Evolutionary conservation across 768 basidiomycete species (phyloP).

Genomic region (Hericium alpestre): DNA sequence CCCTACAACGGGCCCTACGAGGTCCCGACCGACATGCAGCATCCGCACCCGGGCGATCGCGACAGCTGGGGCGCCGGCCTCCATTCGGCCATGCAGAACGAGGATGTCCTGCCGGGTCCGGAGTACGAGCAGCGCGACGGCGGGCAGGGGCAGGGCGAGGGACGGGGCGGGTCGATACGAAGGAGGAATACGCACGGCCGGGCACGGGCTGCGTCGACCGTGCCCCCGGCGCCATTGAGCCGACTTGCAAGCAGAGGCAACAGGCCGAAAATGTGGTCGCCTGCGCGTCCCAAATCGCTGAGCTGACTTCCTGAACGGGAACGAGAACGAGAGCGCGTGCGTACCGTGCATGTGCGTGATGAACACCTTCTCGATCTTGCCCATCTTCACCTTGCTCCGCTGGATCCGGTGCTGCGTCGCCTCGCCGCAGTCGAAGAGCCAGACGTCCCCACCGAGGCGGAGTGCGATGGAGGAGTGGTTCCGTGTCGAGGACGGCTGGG

Average conservation of each 20-base stretch:
- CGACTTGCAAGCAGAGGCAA: conserved; percentile 57
- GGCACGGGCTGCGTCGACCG: conserved; percentile 29
- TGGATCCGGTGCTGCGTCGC: conserved; percentile 74
- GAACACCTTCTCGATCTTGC: conserved; percentile 72
- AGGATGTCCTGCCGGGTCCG: background rate
- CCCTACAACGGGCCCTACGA: conserved; percentile 60
- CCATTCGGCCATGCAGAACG: conserved; percentile 17
- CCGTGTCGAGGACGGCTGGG: conserved; percentile 67
- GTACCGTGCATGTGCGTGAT: conserved; percentile 84
- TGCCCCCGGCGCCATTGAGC: conserved; percentile 68
- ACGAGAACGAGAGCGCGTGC: conserved; percentile 4
- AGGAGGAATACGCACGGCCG: conserved; percentile 8
- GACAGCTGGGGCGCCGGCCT: conserved; percentile 24
- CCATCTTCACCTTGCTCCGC: conserved; percentile 64
- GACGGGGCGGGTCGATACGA: conserved; percentile 1
- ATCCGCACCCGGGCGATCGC: conserved; percentile 12
- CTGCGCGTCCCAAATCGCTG: conserved; percentile 25
- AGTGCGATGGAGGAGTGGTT: conserved; percentile 70
- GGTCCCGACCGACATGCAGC: conserved; percentile 4
- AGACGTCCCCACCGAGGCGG: conserved; percentile 57
- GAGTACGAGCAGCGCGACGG: background rate
- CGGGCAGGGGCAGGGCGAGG: background rate
- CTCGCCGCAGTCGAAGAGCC: conserved; percentile 83
- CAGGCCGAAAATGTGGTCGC: conserved; percentile 76
- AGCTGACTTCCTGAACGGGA: background rate